Evolutionary conservation across 2,329 filamentous ascomycete species (phyloP).

Genomic region (Blastomyces gilchristii): DNA sequence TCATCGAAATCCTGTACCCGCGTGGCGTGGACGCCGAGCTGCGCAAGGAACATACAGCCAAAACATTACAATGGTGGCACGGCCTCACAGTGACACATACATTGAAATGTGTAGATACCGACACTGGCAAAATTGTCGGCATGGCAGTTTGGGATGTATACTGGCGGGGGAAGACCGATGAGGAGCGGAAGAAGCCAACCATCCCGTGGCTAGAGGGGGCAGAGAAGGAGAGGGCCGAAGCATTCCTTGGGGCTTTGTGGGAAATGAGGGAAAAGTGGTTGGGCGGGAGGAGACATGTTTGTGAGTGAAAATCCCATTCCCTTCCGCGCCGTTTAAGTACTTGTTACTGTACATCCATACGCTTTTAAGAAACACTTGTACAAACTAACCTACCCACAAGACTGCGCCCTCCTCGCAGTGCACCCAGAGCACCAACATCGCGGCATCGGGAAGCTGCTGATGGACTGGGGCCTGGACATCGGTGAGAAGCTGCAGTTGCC

Average conservation of each 20-base stretch:
- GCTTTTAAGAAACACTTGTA: not conserved
- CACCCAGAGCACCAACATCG: constrained; percentile 34
- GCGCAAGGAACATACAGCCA: constrained; percentile 35
- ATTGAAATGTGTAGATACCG: constrained; percentile 39
- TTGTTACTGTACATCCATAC: not conserved
- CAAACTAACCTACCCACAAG: constrained; percentile 16
- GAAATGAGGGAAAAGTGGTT: constrained; percentile 35
- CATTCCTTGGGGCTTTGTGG: constrained; percentile 34
- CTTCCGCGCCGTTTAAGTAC: not conserved
- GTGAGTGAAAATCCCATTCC: constrained; percentile 24
- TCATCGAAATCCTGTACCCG: constrained; percentile 35
- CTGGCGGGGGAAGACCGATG: constrained; percentile 28
- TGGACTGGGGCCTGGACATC: constrained; percentile 32
- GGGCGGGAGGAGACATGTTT: constrained; percentile 33
- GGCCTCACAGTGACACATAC: constrained; percentile 37
- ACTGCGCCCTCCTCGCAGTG: constrained; percentile 32
- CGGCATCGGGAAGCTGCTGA: constrained; percentile 32
- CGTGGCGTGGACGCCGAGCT: constrained; percentile 24
- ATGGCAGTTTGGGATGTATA: constrained; percentile 41
- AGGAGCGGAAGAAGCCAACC: constrained; percentile 38
- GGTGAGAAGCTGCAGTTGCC: constrained; percentile 27
- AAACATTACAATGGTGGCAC: constrained; percentile 34
- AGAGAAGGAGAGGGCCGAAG: constrained; percentile 36
- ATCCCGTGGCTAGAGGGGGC: constrained; percentile 40
- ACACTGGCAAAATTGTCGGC: constrained; percentile 36